Evolutionary conservation across 2,329 filamentous ascomycete species (phyloP).

Genomic region (Talaromyces marneffei): DNA sequence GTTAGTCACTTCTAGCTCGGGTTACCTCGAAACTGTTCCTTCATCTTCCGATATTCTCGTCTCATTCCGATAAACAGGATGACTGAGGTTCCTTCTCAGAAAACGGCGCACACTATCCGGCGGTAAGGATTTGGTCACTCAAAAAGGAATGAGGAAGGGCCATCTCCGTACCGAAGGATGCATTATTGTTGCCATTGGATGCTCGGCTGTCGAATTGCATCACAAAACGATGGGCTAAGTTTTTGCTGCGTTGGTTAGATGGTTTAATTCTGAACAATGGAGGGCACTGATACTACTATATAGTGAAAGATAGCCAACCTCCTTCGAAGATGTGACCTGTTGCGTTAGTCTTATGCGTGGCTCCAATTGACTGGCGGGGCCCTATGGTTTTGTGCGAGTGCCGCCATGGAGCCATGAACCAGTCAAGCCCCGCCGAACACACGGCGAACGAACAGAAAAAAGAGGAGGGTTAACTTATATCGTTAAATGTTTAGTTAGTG

Average conservation of each 20-base stretch:
- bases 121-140: not conserved
- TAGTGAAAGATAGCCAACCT: not conserved
- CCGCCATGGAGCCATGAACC: not conserved
- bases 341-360: constrained; percentile 16
- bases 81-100: not conserved
- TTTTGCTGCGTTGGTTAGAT: not conserved
- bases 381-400: not conserved
- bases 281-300: not conserved
- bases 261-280: not conserved
- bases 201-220: not conserved
- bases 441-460: not conserved
- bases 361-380: constrained; percentile 15
- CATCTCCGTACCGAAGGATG: not conserved
- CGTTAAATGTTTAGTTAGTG: not conserved
- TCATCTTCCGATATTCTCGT: constrained; percentile 8
- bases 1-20: constrained; percentile 1
- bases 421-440: not conserved
- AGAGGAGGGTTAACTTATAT: not conserved
- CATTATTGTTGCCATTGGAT: not conserved
- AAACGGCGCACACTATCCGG: not conserved
- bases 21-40: not conserved
- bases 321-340: constrained; percentile 6
- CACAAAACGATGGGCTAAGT: not conserved
- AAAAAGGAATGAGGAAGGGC: not conserved
- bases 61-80: not conserved